Evolutionary conservation across 2,329 filamentous ascomycete species (phyloP), one percentile per base, ranked within the genome.

Genomic region (Fusarium siculi): DNA sequence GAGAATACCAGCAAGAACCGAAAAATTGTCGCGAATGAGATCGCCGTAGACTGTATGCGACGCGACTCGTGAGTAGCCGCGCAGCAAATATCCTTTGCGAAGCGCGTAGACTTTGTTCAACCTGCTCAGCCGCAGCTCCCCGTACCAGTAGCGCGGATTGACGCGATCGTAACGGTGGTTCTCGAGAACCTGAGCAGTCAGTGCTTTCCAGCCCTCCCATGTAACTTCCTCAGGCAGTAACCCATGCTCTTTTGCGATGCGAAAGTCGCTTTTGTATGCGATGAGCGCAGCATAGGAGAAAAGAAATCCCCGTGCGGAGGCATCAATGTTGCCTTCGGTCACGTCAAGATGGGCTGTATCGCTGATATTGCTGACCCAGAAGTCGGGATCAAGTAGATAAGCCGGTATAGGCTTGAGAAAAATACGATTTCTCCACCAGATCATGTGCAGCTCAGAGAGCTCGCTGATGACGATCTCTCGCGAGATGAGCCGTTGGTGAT

Each of bases 101-200:
- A 73, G 62, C 10, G 50, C 46, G 37, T 73, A 73, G 34, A 73
- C 32, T n/a, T 73, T 73, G 76, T 88, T 82, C 52, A 84, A 77
- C 0, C 82, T 80, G 59, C 79, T 76, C 21, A 84, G 69, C 8
- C 83, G 80, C 18, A 87, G 81, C 76, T 87, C 84, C 23, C 82
- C 84, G 59, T 82, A 83, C 50, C 75, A 57, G 67, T 84, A 87
- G 4, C 83, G 83, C 42, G 47, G 65, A 63, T 85, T 76, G 39
- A 84, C 73, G 4, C 74, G 50, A n/a, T 58, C 56, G 9, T 80
- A 73, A 37, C 84, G 80, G 54, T 78, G 73, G 39, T 76, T 68
- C 21, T 73, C 69, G 8, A 74, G 59, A 16, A 86, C 70, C 36
- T 76, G 56, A 14, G 74, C 63, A 3, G 73, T 44, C 5, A 78